phyloP scores from a whole-genome alignment of 2,329 filamentous ascomycete genomes.

The Knufia fluminis region DNA sequence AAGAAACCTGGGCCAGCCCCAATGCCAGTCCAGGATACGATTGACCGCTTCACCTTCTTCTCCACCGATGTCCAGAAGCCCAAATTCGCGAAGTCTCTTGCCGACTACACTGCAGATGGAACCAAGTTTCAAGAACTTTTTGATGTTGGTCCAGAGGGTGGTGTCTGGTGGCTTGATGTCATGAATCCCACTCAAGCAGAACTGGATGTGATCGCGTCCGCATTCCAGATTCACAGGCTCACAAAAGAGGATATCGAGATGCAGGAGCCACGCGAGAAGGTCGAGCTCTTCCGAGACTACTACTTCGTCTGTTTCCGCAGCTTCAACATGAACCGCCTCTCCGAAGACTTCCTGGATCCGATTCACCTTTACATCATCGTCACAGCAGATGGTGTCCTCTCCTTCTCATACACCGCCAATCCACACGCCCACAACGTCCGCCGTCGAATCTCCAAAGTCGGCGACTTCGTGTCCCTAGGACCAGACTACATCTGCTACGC shows the following conservation, averaged over 20 bases:
- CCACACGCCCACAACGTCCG: slow-evolving; percentile 81
- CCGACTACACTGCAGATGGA: slow-evolving; percentile 77
- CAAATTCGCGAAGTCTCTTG: slow-evolving; percentile 80
- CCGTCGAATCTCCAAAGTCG: slow-evolving; percentile 81
- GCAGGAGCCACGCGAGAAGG: slow-evolving; percentile 94
- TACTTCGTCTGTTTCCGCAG: slow-evolving; percentile 98
- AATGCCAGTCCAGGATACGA: slow-evolving; percentile 41
- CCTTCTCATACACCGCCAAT: slow-evolving; percentile 86
- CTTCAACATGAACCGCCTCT: slow-evolving; percentile 73
- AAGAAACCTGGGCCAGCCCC: slow-evolving; percentile 28
- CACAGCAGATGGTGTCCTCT: slow-evolving; percentile 87
- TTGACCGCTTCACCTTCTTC: slow-evolving; percentile 91
- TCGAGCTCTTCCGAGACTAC: slow-evolving; percentile 93
- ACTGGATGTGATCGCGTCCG: slow-evolving; percentile 77
- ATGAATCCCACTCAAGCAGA: slow-evolving; percentile 84
- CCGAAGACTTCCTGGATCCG: slow-evolving; percentile 78
- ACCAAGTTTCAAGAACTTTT: slow-evolving; percentile 88
- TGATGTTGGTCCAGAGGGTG: slow-evolving; percentile 57
- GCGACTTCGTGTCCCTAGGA: slow-evolving; percentile 88
- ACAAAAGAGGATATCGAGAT: slow-evolving; percentile 94
- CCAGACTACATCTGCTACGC: slow-evolving; percentile 99
- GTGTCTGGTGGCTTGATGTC: slow-evolving; percentile 98
- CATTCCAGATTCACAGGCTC: slow-evolving; percentile 89
- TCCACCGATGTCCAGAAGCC: slow-evolving; percentile 90
- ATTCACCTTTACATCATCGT: slow-evolving; percentile 97